Base-by-base conservation (phyloP, 352 stramenopile genomes). In the Phytophthora fragariae region DNA sequence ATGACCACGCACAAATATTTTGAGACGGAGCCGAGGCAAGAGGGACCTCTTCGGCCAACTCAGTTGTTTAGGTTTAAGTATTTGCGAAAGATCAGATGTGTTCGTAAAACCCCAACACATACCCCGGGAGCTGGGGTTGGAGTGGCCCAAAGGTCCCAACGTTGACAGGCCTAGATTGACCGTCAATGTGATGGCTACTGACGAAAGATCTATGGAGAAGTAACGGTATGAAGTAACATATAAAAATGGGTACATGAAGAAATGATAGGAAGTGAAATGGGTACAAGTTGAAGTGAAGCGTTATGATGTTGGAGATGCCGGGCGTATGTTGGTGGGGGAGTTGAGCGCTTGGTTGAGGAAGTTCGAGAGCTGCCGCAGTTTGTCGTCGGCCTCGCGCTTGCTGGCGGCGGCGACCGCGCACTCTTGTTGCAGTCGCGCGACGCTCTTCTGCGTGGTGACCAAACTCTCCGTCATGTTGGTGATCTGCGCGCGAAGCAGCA, bases 351-450 rank as follows among this genome's bases (percentile, higher is more conserved):
- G 78, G 21, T 86, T 82, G 14, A 92, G 71, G 57, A 90, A 91
- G 14, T 83, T 54, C 0, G 81, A 90, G 4, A 92, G 73, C 33
- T 85, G 83, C 24, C 81, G 70, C 54, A 90, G 70, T 58, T 89
- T 88, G 58, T 73, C 73, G 61, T 92, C 85, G 14, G 77, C 83
- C 19, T 90, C 74, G 44, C 68, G 77, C 65, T 92, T 92, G 35
- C 69, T 72, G 17, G 78, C 79, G 66, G 86, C 78, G 33, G 77
- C 80, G 12, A 56, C 52, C 11, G 68, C 68, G 73, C 88, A 89
- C 41, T 91, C 81, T 39, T 89, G 65, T 58, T 91, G 83, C 27
- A 91, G 65, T 24, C 81, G 79, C 47, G 70, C 76, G 62, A 78
- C 86, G 57, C 73, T 78, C 17, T 65, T 50, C 12, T 75, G 82